phyloP scores from a whole-genome alignment of 1,284 basidiomycete species.

The Puccinia coronata region DNA sequence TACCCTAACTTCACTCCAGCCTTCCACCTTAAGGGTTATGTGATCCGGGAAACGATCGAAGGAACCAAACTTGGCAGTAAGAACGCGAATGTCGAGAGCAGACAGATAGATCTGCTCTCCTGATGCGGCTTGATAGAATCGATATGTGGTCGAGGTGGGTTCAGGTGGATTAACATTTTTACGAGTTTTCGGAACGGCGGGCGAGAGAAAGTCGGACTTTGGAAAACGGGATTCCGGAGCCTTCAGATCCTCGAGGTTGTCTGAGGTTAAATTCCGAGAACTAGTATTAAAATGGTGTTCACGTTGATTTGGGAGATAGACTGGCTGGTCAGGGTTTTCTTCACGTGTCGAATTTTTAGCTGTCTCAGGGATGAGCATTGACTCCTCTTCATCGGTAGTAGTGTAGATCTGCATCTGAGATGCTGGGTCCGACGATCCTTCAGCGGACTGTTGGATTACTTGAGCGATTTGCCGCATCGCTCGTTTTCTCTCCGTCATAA shows the following conservation, averaged over 20 bases:
- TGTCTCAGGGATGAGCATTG: slow-evolving; percentile 51
- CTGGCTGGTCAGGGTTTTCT: slow-evolving; percentile 48
- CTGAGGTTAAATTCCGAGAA: slow-evolving; percentile 61
- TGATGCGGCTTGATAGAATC: slow-evolving; percentile 91
- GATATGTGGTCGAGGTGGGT: slow-evolving; percentile 64
- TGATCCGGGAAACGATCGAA: slow-evolving; percentile 82
- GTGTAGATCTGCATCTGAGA: slow-evolving; percentile 48
- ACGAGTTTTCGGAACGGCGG: slow-evolving; percentile 53
- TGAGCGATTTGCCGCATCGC: slow-evolving; percentile 68
- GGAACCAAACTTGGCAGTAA: slow-evolving; percentile 77
- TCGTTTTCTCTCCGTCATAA: slow-evolving; percentile 62
- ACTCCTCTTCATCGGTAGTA: slow-evolving; percentile 54
- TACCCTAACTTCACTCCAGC: slow-evolving; percentile 70
- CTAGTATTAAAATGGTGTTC: slow-evolving; percentile 41
- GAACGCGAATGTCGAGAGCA: slow-evolving; percentile 90
- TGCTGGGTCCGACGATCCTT: slow-evolving; percentile 50
- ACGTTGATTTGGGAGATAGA: slow-evolving; percentile 17
- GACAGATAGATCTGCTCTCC: slow-evolving; percentile 90
- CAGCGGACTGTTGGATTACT: slow-evolving; percentile 50
- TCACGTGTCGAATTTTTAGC: slow-evolving; percentile 29
- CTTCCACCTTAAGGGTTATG: slow-evolving; percentile 76
- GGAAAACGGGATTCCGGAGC: slow-evolving; percentile 52
- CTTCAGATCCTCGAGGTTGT: slow-evolving; percentile 64
- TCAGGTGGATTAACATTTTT: slow-evolving; percentile 56
- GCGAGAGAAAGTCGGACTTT: slow-evolving; percentile 55